Conservation (phyloP, 176 grass and related monocot species). For the Avena insularis region DNA sequence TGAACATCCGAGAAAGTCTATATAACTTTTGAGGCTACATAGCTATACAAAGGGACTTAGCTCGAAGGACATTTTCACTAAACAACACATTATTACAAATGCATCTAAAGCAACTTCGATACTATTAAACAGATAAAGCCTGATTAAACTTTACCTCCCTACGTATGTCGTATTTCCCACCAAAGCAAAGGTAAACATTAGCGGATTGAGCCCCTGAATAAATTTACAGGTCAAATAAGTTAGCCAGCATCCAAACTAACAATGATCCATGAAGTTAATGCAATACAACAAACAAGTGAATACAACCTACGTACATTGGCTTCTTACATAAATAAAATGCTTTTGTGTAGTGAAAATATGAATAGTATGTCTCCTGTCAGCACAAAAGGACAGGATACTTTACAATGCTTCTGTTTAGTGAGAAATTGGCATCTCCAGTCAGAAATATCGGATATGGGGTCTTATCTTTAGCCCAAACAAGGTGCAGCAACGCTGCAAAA, state of each 20-base stretch:
- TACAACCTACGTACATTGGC: neutral
- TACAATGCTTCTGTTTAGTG: neutral
- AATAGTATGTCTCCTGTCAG: neutral
- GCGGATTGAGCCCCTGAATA: constrained; percentile 83
- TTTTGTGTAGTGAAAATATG: constrained; percentile 17
- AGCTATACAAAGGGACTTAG: constrained; percentile 20
- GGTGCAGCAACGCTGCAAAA: neutral
- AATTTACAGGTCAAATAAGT: constrained; percentile 44
- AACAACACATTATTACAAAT: neutral
- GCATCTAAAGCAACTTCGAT: constrained; percentile 17
- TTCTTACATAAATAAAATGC: constrained; percentile 22
- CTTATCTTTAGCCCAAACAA: neutral
- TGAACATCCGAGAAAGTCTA: neutral
- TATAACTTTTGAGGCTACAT: neutral
- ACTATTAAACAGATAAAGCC: constrained; percentile 12
- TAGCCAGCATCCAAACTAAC: constrained; percentile 3
- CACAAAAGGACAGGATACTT: neutral
- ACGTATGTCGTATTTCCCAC: constrained; percentile 90
- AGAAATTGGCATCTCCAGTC: neutral
- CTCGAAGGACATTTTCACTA: neutral
- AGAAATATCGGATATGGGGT: neutral
- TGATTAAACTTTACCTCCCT: constrained; percentile 68
- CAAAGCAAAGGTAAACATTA: constrained; percentile 96
- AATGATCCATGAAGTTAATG: neutral
- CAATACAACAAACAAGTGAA: neutral